A percentile compares a stretch with the other conserved stretches of the same genome.
These are phyloP conservation scores for Nectriaceae sp. DNA, from an alignment of 2,329 filamentous ascomycete genomes.

Conservation along the genomic window DNA sequence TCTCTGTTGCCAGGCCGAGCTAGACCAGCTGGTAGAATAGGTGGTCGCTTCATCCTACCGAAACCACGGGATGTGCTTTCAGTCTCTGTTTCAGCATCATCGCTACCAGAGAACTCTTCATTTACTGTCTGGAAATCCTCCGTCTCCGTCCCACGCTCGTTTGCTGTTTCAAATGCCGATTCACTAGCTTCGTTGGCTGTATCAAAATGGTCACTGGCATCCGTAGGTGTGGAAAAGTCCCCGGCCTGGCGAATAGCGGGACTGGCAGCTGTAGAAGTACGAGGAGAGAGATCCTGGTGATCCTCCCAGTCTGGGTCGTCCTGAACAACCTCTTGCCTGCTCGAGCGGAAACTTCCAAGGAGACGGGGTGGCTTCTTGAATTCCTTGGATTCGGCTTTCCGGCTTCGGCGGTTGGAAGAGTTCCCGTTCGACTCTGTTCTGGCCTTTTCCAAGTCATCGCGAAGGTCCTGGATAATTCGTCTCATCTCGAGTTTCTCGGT, in stretches of 20 bases:
- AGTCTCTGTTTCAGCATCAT: constrained; percentile 89
- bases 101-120: constrained; percentile 74
- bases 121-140: constrained; percentile 95
- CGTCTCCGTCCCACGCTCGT: constrained; percentile 83
- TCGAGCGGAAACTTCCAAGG: constrained; percentile 73
- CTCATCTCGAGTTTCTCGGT: constrained; percentile 96
- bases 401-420: constrained; percentile 59
- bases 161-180: constrained; percentile 66
- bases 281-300: constrained; percentile 45
- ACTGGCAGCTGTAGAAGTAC: constrained; percentile 22
- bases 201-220: constrained; percentile 71
- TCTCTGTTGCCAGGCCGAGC: constrained; percentile 54
- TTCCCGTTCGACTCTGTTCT: constrained; percentile 53
- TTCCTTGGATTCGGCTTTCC: constrained; percentile 64
- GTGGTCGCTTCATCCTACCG: constrained; percentile 43
- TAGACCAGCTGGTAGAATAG: constrained; percentile 40
- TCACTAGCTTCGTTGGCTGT: constrained; percentile 78
- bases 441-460: constrained; percentile 82
- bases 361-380: constrained; percentile 80
- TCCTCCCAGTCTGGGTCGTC: constrained; percentile 94
- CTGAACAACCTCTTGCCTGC: constrained; percentile 74
- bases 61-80: constrained; percentile 59
- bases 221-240: constrained; percentile 34
- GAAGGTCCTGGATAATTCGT: constrained; percentile 90
- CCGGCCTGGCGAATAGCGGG: constrained; percentile 17